A percentile compares a stretch with the other conserved stretches of the same genome.
phyloP scores from a whole-genome alignment of 2,329 filamentous ascomycete species.

The Trichoderma sp. region DNA sequence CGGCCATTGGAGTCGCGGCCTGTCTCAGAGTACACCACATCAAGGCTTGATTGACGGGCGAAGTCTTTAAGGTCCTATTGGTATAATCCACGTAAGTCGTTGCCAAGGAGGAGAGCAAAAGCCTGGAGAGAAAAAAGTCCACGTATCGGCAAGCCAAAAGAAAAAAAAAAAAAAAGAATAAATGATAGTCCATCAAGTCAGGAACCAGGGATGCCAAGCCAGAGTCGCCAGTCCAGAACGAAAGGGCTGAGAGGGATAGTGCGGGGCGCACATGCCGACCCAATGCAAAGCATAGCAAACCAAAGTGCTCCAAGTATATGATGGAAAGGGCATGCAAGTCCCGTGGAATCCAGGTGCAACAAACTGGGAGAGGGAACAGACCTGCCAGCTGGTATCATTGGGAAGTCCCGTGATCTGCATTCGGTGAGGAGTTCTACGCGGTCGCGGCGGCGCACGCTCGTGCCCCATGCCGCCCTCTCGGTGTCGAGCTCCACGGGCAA shows the following conservation, averaged over 20 bases:
- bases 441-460: constrained; percentile 67
- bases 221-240: constrained; percentile 34
- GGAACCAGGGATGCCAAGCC: constrained; percentile 34
- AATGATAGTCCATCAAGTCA: constrained; percentile 38
- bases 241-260: constrained; percentile 19
- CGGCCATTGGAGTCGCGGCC: constrained; percentile 87
- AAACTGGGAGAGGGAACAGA: constrained; percentile 74
- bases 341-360: constrained; percentile 51
- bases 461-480: constrained; percentile 49
- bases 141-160: constrained; percentile 38
- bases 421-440: constrained; percentile 89
- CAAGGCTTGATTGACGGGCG: constrained; percentile 91
- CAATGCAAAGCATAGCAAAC: constrained; percentile 32
- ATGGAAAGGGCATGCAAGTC: constrained; percentile 35
- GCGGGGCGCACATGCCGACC: constrained; percentile 29
- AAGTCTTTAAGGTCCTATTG: constrained; percentile 99
- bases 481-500: constrained; percentile 80
- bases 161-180: constrained; percentile 21
- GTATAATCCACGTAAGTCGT: constrained; percentile 79
- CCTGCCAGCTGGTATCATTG: constrained; percentile 99
- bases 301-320: constrained; percentile 36
- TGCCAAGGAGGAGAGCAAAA: constrained; percentile 52
- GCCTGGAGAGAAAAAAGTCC: constrained; percentile 34
- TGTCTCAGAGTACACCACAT: constrained; percentile 98
- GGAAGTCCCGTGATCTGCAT: constrained; percentile 98